Conservation (phyloP, 164 flowering plant genomes). For the Kingdonia uniflora region DNA sequence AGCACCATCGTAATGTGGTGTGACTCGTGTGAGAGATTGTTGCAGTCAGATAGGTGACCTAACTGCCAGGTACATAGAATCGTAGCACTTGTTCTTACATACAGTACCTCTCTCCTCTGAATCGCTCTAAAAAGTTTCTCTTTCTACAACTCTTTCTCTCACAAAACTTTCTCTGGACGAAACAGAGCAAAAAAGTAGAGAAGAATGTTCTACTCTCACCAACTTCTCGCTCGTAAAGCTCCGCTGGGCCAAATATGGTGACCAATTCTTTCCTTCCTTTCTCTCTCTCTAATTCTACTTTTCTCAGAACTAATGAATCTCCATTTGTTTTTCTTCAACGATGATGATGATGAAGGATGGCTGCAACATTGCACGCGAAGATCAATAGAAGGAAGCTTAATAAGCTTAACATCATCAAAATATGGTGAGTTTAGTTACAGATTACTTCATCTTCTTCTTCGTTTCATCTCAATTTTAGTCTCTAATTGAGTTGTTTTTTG, state of each 20-base stretch:
- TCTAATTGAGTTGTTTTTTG: too few relatives aligned
- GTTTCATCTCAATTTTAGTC: not conserved
- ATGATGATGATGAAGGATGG: conserved; percentile 52
- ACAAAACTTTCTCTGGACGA: too few relatives aligned
- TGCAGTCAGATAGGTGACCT: too few relatives aligned
- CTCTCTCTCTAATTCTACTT: not conserved
- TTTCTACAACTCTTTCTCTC: too few relatives aligned
- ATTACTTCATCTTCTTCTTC: not conserved
- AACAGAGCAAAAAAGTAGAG: too few relatives aligned
- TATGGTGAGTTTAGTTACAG: conserved; percentile 40
- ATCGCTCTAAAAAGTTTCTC: too few relatives aligned
- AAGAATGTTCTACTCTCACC: conserved; percentile 98
- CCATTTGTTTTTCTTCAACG: not conserved
- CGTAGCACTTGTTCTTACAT: too few relatives aligned
- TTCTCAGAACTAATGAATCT: not conserved
- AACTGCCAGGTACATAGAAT: too few relatives aligned
- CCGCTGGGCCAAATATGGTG: conserved; percentile 85
- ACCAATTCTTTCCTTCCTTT: not conserved
- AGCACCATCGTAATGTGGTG: too few relatives aligned
- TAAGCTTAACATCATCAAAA: conserved; percentile 60
- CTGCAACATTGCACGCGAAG: conserved; percentile 83
- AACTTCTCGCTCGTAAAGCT: conserved; percentile 88
- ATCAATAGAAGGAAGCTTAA: conserved; percentile 59
- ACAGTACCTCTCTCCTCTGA: too few relatives aligned
- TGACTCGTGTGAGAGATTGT: too few relatives aligned